These are phyloP conservation scores for Lavandula angustifolia DNA, from an alignment of 257 asterid genomes.

Conservation along the genomic window DNA sequence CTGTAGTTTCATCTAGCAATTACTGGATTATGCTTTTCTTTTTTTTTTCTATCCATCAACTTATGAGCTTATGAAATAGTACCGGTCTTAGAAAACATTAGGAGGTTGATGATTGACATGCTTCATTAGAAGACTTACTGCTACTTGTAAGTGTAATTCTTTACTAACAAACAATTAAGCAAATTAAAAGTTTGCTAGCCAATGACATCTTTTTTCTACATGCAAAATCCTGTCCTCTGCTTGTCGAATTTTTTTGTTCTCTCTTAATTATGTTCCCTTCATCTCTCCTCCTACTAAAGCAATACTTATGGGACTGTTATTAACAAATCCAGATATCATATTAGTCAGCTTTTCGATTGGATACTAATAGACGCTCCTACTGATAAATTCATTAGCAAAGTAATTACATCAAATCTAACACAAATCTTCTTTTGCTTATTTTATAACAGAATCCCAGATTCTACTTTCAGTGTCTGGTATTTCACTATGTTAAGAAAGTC, in stretches of 20 bases:
- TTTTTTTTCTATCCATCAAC: too few species aligned
- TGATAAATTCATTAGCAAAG: not conserved
- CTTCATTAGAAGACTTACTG: too few species aligned
- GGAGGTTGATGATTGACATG: too few species aligned
- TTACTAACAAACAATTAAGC: too few species aligned
- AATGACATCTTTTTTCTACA: slow-evolving; percentile 8
- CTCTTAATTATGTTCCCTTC: not conserved
- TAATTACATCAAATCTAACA: slow-evolving; percentile 1
- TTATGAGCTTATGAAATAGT: too few species aligned
- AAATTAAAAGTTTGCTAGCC: too few species aligned
- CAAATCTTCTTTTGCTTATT: slow-evolving; percentile 4
- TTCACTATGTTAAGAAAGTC: slow-evolving; percentile 12
- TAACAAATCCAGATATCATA: not conserved
- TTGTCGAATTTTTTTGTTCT: not conserved
- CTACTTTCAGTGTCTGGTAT: slow-evolving; percentile 18
- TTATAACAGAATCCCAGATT: not conserved
- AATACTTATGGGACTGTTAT: not conserved
- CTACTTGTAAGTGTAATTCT: too few species aligned
- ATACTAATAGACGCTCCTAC: too few species aligned
- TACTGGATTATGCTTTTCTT: too few species aligned
- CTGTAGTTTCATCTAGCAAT: not conserved
- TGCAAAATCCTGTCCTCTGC: slow-evolving; percentile 1
- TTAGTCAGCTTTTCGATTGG: too few species aligned
- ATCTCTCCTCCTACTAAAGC: not conserved
- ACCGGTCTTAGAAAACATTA: too few species aligned